phyloP scores from a whole-genome alignment of 106 monocot species.

The Dioscorea zingiberensis region DNA sequence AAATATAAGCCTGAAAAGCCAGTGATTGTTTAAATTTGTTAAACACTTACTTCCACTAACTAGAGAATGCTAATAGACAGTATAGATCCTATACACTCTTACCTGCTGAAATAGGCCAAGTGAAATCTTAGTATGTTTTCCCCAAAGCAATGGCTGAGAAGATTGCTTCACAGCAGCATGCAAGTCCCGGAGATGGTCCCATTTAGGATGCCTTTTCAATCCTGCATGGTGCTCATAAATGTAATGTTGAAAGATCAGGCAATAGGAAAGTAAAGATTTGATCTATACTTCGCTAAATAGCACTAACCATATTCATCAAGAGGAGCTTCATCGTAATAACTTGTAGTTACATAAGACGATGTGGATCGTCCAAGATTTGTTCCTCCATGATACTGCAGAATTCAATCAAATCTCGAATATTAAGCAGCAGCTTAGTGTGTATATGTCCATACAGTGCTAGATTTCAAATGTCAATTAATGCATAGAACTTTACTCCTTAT shows the following conservation, averaged over 20 bases:
- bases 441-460: too few relatives aligned
- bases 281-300: background rate
- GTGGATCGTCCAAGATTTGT: constrained; percentile 80
- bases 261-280: too few relatives aligned
- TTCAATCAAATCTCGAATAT: too few relatives aligned
- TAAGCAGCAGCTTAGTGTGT: too few relatives aligned
- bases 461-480: too few relatives aligned
- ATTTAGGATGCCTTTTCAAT: too few relatives aligned
- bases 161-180: constrained; percentile 55
- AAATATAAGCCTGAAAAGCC: constrained; percentile 56
- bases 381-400: constrained; percentile 89
- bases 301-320: constrained; percentile 93
- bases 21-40: too few relatives aligned
- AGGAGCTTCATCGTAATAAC: constrained; percentile 86
- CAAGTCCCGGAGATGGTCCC: constrained; percentile 80
- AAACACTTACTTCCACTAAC: too few relatives aligned
- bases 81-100: constrained; percentile 6
- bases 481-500: too few relatives aligned
- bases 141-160: constrained; percentile 52
- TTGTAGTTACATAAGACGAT: constrained; percentile 62
- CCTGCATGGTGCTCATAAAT: too few relatives aligned
- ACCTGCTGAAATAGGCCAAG: constrained; percentile 61
- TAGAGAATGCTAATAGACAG: too few relatives aligned
- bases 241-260: too few relatives aligned
- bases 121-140: constrained; percentile 33